Percentiles rank a stretch among this genome's conserved stretches.
Evolutionary conservation across 306 rosid genomes (phyloP).

Genomic region (Vigna radiata): DNA sequence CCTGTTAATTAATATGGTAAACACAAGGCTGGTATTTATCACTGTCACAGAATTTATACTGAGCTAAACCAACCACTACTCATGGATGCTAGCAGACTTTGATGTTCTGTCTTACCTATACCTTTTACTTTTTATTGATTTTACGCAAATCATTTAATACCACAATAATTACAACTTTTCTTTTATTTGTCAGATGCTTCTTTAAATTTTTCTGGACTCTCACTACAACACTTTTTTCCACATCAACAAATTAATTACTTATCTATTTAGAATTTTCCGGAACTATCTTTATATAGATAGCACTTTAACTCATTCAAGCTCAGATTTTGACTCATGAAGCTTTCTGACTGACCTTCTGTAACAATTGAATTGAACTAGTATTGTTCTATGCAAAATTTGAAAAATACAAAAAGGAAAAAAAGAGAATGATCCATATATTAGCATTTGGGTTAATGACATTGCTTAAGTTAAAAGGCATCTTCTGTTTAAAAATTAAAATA

Average conservation of each 20-base stretch:
- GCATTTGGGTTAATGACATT: slow-evolving; percentile 16
- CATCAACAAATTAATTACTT: background rate
- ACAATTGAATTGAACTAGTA: background rate
- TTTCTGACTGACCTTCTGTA: background rate
- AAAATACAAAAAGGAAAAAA: background rate
- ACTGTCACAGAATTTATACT: slow-evolving; percentile 29
- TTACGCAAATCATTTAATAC: slow-evolving; percentile 5
- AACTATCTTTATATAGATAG: background rate
- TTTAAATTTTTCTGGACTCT: background rate
- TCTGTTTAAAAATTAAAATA: slow-evolving; percentile 19
- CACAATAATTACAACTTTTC: background rate
- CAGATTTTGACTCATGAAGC: background rate
- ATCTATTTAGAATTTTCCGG: background rate
- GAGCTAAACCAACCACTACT: slow-evolving; percentile 28
- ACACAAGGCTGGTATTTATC: slow-evolving; percentile 36
- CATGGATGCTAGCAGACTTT: slow-evolving; percentile 24
- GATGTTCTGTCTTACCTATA: slow-evolving; percentile 30
- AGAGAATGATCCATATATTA: background rate
- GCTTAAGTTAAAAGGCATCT: slow-evolving; percentile 33
- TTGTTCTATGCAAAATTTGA: background rate
- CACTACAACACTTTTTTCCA: background rate
- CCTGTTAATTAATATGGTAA: slow-evolving; percentile 25
- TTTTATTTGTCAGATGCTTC: background rate
- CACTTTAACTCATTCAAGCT: background rate
- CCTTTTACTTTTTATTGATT: slow-evolving; percentile 2